Evolutionary conservation across 2,329 filamentous ascomycete species (phyloP).

Genomic region (Botrytis galanthina): DNA sequence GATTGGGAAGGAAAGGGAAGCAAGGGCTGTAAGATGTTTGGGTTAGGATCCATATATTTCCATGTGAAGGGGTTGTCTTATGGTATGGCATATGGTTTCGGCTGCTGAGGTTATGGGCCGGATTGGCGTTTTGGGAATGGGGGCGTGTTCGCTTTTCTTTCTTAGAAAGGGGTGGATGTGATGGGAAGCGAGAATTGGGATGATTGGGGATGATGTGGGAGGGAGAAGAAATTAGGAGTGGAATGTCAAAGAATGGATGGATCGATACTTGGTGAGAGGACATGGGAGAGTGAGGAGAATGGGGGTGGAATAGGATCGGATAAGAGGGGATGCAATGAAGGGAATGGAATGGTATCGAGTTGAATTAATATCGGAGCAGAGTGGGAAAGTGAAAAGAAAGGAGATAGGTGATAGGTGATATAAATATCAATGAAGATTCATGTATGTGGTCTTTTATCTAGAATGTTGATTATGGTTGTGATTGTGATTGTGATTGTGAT

Average conservation of each 20-base stretch:
- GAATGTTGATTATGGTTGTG: neutral
- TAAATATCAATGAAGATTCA: neutral
- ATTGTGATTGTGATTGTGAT: neutral
- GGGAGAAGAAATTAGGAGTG: neutral
- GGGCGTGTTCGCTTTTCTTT: neutral
- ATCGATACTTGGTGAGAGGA: neutral
- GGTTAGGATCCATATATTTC: constrained; percentile 5
- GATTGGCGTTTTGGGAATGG: constrained; percentile 10
- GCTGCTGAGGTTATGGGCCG: neutral
- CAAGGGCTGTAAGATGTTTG: neutral
- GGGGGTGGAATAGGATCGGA: neutral
- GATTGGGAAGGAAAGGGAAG: neutral
- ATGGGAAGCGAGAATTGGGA: neutral
- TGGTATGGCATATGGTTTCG: neutral
- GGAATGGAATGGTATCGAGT: neutral
- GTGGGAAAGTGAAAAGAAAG: neutral
- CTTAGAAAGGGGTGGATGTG: neutral
- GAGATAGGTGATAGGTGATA: neutral
- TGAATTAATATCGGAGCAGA: constrained; percentile 6
- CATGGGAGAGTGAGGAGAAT: neutral
- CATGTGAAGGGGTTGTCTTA: constrained; percentile 7
- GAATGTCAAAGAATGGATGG: neutral
- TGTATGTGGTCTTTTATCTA: neutral
- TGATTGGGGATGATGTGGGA: no score
- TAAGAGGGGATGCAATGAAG: neutral